Base-by-base conservation (phyloP, 495 filamentous ascomycete species). In the Symbiotaphrina buchneri region DNA sequence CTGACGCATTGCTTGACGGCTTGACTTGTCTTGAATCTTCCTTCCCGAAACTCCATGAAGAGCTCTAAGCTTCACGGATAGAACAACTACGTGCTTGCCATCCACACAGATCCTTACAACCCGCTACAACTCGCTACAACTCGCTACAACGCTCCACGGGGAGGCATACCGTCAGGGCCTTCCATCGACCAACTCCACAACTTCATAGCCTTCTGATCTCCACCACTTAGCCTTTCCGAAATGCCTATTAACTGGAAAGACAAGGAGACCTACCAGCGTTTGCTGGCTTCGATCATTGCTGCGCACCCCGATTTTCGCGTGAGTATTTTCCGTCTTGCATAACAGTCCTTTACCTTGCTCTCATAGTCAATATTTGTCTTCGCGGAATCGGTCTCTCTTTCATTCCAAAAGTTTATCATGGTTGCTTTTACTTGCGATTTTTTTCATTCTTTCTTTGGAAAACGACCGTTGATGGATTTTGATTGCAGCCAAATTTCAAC, bases 401-500 rank as follows among this genome's bases (percentile, higher is more conserved):
- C 13, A 25, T 25, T 13, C 13, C 8, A 25, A 8, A 13, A 8
- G 8, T 25, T 25, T 13, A 7, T 13, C 22, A 25, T 25, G 7
- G 8, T 7, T 13, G 8, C 22, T 7, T 25, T 25, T 13, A 25
- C 22, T 25, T 25, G 7, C 22, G 7, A 7, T 8, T 7, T 25
- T 25, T 25, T 13, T 7, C 13, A 8, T 25, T 7, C 22, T 8
- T 7, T 13, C 8, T 25, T 13, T 8, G 22, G 22, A 25, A 25
- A 13, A 7, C 13, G 22, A 25, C 19, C 24, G n/a, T 5, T 27
- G 1, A 6, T n/a, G n/a, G n/a, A n/a, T n/a, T n/a, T n/a, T n/a
- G n/a, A n/a, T n/a, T 25, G 10, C 32, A 44, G 30, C 39, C 44
- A 15, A 40, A 49, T 30, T 49, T 42, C 30, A 32, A 33, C 11